Evolutionary conservation across 2,329 filamentous ascomycete species (phyloP).

Genomic region (Aspergillus costaricaensis): DNA sequence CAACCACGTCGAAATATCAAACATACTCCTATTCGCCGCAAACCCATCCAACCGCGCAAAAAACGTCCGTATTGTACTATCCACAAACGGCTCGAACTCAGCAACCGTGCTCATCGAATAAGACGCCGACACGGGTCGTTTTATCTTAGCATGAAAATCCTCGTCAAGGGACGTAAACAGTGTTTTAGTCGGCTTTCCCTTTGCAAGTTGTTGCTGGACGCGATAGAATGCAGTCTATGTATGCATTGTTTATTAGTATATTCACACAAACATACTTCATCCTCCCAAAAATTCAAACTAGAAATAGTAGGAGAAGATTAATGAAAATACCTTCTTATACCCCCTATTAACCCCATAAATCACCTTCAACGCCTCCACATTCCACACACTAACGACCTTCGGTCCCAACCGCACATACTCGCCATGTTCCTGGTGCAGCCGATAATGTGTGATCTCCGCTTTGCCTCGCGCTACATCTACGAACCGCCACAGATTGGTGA

Average conservation of each 20-base stretch:
- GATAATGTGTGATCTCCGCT: background rate
- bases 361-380: constrained; percentile 22
- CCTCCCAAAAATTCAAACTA: no score
- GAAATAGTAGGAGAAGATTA: no score
- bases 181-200: background rate
- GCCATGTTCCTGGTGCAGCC: background rate
- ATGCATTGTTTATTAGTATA: background rate
- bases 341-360: constrained; percentile 27
- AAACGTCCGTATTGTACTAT: constrained; percentile 22
- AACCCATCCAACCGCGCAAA: background rate
- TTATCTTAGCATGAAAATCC: constrained; percentile 40
- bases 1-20: constrained; percentile 36
- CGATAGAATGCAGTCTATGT: background rate
- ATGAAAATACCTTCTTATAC: constrained; percentile 17
- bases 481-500: background rate
- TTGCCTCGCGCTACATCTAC: background rate
- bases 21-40: constrained; percentile 3
- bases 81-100: constrained; percentile 42
- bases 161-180: background rate
- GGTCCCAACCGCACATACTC: constrained; percentile 2
- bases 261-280: no score
- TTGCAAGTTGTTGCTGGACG: background rate
- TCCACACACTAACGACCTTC: constrained; percentile 25
- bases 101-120: constrained; percentile 48
- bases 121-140: constrained; percentile 40